phyloP scores from a whole-genome alignment of 129 eudicot species.

The Deinandra increscens region DNA sequence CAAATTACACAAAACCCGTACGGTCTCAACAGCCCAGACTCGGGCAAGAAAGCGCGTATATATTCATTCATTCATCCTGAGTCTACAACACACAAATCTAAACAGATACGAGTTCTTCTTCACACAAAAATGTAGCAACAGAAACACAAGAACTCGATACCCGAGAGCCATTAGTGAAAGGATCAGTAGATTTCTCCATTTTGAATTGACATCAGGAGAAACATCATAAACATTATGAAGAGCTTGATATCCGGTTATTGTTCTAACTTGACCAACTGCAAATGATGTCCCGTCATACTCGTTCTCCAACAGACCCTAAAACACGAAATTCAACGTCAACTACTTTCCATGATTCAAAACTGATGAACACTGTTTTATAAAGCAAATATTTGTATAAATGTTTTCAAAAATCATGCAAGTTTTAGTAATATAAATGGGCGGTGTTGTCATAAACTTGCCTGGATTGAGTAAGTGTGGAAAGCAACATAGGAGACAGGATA shows the following conservation, averaged over 20 bases:
- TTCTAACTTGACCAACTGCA: slow-evolving; percentile 84
- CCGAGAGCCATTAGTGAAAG: slow-evolving; percentile 76
- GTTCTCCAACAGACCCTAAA: slow-evolving; percentile 88
- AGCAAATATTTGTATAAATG: no score
- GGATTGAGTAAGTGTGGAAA: slow-evolving; percentile 76
- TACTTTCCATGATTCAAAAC: not conserved
- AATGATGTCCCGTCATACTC: slow-evolving; percentile 67
- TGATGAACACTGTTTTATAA: not conserved
- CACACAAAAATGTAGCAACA: slow-evolving; percentile 57
- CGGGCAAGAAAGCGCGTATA: slow-evolving; percentile 5
- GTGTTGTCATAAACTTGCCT: no score
- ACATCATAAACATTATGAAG: slow-evolving; percentile 64
- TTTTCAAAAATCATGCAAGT: no score
- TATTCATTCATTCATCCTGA: slow-evolving; percentile 45
- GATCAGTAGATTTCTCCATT: slow-evolving; percentile 67
- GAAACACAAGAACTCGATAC: slow-evolving; percentile 60
- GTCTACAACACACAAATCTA: slow-evolving; percentile 52
- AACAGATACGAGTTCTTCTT: slow-evolving; percentile 38
- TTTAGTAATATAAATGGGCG: no score
- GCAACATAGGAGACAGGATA: slow-evolving; percentile 80
- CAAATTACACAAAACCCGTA: slow-evolving; percentile 18
- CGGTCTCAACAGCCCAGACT: slow-evolving; percentile 1
- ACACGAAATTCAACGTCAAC: not conserved
- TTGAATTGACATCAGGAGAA: slow-evolving; percentile 51
- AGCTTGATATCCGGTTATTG: slow-evolving; percentile 79